A percentile compares a stretch with the other conserved stretches of the same genome.
Evolutionary conservation across 148 eudicot species (phyloP).

Genomic region (Nepenthes mirabilis): DNA sequence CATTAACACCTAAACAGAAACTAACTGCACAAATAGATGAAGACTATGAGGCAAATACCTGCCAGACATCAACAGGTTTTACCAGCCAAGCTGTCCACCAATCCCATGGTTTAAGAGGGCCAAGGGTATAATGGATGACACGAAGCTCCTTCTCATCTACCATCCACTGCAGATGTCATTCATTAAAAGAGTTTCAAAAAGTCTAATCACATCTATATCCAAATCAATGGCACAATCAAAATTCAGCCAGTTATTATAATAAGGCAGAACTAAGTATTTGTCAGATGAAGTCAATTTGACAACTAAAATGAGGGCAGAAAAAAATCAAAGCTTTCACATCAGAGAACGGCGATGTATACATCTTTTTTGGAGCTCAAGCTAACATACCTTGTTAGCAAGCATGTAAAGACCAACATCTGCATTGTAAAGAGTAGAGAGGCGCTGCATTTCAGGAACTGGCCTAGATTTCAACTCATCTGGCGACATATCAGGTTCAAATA

Average conservation of each 20-base stretch:
- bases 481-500: conserved; percentile 60
- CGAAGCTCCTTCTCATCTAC: conserved; percentile 84
- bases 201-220: not conserved
- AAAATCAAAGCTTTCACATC: not conserved
- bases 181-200: conserved; percentile 5
- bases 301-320: too few species aligned
- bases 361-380: not conserved
- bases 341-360: not conserved
- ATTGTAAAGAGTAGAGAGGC: conserved; percentile 90
- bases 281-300: not conserved
- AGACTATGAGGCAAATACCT: conserved; percentile 36
- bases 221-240: not conserved
- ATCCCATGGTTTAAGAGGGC: conserved; percentile 99
- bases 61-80: conserved; percentile 97
- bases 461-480: conserved; percentile 48
- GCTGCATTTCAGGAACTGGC: conserved; percentile 71
- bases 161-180: conserved; percentile 73
- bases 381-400: conserved; percentile 93
- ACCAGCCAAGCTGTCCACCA: conserved; percentile 99
- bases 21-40: not conserved
- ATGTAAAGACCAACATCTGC: conserved; percentile 99
- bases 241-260: too few species aligned
- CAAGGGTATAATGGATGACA: conserved; percentile 94
- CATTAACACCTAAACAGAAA: not conserved
- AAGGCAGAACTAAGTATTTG: not conserved